A percentile compares a stretch with the other conserved stretches of the same genome.
These are phyloP conservation scores for Tetrapisispora arboricola DNA, from an alignment of 805 yeast species.

Conservation along the genomic window DNA sequence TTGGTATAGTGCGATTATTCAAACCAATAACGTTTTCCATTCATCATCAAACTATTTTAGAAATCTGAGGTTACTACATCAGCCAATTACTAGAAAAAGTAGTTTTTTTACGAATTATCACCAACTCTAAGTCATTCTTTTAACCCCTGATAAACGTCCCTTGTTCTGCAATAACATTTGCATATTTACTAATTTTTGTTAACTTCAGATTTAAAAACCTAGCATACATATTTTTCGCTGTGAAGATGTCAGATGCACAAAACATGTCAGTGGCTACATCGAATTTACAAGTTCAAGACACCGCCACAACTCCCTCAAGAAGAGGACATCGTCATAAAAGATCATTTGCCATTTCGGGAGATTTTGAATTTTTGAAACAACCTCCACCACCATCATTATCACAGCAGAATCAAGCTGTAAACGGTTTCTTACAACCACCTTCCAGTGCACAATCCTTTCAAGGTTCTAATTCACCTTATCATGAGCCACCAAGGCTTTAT, in stretches of 20 bases:
- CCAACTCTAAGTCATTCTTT: slow-evolving; percentile 2
- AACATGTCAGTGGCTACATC: slow-evolving; percentile 1
- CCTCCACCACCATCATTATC: too few relatives aligned
- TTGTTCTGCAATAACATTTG: not conserved
- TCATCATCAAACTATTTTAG: too few relatives aligned
- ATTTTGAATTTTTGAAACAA: slow-evolving; percentile 43
- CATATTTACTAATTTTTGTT: not conserved
- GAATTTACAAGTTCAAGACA: not conserved
- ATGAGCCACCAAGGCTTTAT: not conserved
- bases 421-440: not conserved
- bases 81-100: too few relatives aligned
- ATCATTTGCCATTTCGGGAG: slow-evolving; percentile 84
- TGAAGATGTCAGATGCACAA: not conserved
- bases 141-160: not conserved
- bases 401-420: not conserved
- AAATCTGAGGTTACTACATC: too few relatives aligned
- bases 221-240: not conserved
- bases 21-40: too few relatives aligned
- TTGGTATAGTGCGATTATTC: too few relatives aligned
- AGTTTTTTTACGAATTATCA: not conserved
- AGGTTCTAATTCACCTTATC: not conserved
- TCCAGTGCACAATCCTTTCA: slow-evolving; percentile 1
- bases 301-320: slow-evolving; percentile 14
- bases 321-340: slow-evolving; percentile 71
- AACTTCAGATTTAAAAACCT: not conserved